Percentiles rank a stretch among this genome's conserved stretches.
phyloP scores from a whole-genome alignment of 2,329 filamentous ascomycete genomes.

The Stagonosporopsis vannaccii region DNA sequence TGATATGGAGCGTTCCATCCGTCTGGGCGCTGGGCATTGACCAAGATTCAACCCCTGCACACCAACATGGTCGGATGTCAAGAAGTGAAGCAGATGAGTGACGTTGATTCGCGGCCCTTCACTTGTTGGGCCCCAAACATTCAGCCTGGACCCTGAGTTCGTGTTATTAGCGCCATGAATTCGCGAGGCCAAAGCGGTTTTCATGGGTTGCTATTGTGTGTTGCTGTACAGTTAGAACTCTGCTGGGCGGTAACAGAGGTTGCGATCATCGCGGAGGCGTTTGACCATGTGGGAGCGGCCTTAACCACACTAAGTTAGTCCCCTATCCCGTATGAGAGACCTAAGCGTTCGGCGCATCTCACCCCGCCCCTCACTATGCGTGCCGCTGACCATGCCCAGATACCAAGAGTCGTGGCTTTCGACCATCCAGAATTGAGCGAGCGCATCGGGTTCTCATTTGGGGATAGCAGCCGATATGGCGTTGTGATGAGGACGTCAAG shows the following conservation, averaged over 20 bases:
- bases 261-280: conserved; percentile 25
- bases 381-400: conserved; percentile 10
- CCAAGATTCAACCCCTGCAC: conserved; percentile 4
- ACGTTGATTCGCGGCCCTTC: neutral
- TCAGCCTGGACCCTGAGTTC: neutral
- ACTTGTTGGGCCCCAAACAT: neutral
- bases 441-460: conserved; percentile 23
- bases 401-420: conserved; percentile 12
- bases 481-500: neutral
- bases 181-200: neutral
- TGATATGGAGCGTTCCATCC: conserved; percentile 8
- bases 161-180: conserved; percentile 1
- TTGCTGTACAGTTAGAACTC: neutral
- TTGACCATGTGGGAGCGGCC: conserved; percentile 21
- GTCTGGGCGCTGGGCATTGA: conserved; percentile 28
- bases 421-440: neutral
- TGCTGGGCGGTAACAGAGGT: conserved; percentile 12
- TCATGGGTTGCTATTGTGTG: conserved; percentile 4
- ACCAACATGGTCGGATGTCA: neutral
- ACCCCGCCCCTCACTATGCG: conserved; percentile 5
- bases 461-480: conserved; percentile 21
- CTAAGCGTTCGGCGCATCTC: conserved; percentile 22
- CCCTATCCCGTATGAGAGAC: conserved; percentile 1
- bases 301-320: conserved; percentile 17
- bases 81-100: neutral